Percentiles rank a stretch among this genome's conserved stretches.
Evolutionary conservation across 129 eudicot species (phyloP).

Genomic region (Dittrichia graveolens): DNA sequence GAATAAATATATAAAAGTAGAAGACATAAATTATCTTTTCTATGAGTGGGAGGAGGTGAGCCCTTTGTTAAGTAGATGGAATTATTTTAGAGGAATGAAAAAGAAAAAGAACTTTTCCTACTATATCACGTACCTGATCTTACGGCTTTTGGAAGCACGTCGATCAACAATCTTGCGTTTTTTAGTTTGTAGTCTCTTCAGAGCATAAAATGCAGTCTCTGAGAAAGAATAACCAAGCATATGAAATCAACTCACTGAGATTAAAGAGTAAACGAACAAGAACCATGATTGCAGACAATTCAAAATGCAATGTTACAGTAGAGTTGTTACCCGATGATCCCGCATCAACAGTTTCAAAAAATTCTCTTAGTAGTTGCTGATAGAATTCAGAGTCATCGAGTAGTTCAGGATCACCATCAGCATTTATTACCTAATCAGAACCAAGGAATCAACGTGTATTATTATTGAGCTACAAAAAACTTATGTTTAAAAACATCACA

Average conservation of each 20-base stretch:
- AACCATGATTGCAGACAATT: background rate
- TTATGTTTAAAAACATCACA: background rate
- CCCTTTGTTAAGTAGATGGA: no score
- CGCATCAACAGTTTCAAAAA: slow-evolving; percentile 76
- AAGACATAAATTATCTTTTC: no score
- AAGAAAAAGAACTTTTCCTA: no score
- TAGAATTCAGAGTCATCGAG: slow-evolving; percentile 87
- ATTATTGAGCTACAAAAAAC: background rate
- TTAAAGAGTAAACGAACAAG: background rate
- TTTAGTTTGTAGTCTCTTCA: slow-evolving; percentile 78
- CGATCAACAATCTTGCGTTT: slow-evolving; percentile 84
- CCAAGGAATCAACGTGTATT: background rate
- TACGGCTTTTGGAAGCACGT: slow-evolving; percentile 95
- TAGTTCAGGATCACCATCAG: slow-evolving; percentile 89
- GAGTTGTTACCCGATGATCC: slow-evolving; percentile 71
- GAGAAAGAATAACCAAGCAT: slow-evolving; percentile 24
- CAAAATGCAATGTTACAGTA: background rate
- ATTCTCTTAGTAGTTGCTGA: slow-evolving; percentile 84
- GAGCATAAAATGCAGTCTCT: slow-evolving; percentile 82
- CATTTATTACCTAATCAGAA: slow-evolving; percentile 41
- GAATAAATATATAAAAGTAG: background rate
- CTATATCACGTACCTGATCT: slow-evolving; percentile 67
- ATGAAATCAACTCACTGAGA: background rate
- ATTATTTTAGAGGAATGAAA: no score
- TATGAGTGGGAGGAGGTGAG: no score